phyloP scores from a whole-genome alignment of 768 basidiomycete species.

The Cystobasidiopsis lactophilus region DNA sequence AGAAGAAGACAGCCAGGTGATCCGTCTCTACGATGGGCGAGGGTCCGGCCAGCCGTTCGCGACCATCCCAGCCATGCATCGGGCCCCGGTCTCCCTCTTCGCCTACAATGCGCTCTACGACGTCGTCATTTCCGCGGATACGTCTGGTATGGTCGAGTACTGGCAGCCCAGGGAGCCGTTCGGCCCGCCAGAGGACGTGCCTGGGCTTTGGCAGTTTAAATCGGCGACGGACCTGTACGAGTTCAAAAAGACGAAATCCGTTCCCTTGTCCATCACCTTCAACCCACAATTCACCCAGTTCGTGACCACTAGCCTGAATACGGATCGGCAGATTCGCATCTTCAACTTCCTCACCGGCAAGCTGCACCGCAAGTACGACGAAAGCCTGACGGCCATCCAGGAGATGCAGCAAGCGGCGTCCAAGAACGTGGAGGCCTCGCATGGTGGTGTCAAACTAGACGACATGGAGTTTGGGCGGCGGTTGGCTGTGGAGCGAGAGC shows the following conservation, averaged over 20 bases:
- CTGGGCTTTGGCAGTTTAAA: conserved; percentile 73
- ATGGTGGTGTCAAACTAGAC: conserved; percentile 39
- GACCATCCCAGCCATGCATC: conserved; percentile 54
- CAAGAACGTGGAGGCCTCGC: not conserved
- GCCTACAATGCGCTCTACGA: conserved; percentile 73
- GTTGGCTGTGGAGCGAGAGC: conserved; percentile 73
- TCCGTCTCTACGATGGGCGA: conserved; percentile 79
- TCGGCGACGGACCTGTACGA: conserved; percentile 83
- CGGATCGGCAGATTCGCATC: conserved; percentile 79
- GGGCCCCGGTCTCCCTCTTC: conserved; percentile 76
- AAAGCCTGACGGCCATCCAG: conserved; percentile 72
- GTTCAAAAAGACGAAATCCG: conserved; percentile 94
- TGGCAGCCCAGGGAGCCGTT: conserved; percentile 86
- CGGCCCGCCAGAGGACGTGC: conserved; percentile 50
- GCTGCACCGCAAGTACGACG: conserved; percentile 78
- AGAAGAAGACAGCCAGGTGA: conserved; percentile 47
- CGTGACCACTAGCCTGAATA: conserved; percentile 64
- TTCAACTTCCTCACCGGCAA: conserved; percentile 82
- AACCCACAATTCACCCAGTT: conserved; percentile 77
- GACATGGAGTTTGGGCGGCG: conserved; percentile 99
- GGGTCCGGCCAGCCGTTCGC: conserved; percentile 59
- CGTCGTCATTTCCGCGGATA: conserved; percentile 80
- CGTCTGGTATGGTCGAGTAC: conserved; percentile 85
- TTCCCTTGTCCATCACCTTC: conserved; percentile 72
- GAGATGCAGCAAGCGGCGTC: conserved; percentile 99